These are phyloP conservation scores for Pelargonium myrrhifolium DNA, from an alignment of 441 rosid genomes.

Conservation along the genomic window DNA sequence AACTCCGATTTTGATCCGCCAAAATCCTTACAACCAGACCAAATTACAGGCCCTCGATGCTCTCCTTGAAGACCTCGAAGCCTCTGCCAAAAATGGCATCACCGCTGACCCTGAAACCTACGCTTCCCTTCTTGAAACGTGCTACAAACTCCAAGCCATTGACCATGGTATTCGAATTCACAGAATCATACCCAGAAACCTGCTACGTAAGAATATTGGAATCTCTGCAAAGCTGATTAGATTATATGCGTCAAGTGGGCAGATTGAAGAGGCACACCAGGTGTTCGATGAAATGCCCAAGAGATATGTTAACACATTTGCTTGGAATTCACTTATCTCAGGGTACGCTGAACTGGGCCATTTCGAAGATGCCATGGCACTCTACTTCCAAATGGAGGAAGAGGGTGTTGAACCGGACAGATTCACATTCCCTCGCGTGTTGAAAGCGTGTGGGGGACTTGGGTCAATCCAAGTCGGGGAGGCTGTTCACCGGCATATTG, in stretches of 20 bases:
- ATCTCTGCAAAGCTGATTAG: constrained; percentile 59
- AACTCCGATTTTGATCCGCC: constrained; percentile 39
- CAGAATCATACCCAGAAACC: constrained; percentile 42
- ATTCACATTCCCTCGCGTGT: constrained; percentile 70
- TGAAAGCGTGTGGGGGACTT: constrained; percentile 78
- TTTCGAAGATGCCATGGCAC: constrained; percentile 72
- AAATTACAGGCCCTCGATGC: constrained; percentile 53
- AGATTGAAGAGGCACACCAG: constrained; percentile 56
- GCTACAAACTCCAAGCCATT: constrained; percentile 50
- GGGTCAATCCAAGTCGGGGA: constrained; percentile 63
- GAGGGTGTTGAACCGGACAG: constrained; percentile 67
- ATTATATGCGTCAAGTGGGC: constrained; percentile 52
- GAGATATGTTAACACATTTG: constrained; percentile 49
- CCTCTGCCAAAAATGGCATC: constrained; percentile 46
- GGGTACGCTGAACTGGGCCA: constrained; percentile 62
- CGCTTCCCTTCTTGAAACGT: constrained; percentile 67
- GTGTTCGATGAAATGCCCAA: constrained; percentile 73
- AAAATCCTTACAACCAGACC: constrained; percentile 29
- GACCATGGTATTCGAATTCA: constrained; percentile 53
- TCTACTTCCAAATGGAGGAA: constrained; percentile 86
- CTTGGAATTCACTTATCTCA: constrained; percentile 83
- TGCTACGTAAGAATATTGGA: constrained; percentile 46
- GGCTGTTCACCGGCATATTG: constrained; percentile 65
- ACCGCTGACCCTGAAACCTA: constrained; percentile 42
- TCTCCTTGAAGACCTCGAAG: constrained; percentile 48